Evolutionary conservation across 2,329 filamentous ascomycete species (phyloP).

Genomic region (Sordariomycetes sp.): DNA sequence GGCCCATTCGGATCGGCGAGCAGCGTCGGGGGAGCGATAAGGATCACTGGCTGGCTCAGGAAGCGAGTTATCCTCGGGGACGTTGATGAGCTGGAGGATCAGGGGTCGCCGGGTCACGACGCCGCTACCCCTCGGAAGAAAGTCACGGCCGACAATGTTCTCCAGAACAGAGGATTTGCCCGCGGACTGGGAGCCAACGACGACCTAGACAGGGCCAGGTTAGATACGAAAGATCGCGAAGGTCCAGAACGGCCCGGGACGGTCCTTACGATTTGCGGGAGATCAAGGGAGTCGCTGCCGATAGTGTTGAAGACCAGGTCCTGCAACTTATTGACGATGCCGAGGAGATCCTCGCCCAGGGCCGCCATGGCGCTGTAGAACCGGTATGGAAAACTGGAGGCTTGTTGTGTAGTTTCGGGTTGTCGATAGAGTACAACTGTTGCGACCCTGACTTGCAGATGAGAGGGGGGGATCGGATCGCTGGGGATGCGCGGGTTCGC

Average conservation of each 20-base stretch:
- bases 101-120: conserved; percentile 92
- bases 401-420: not conserved
- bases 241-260: not conserved
- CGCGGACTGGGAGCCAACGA: conserved; percentile 95
- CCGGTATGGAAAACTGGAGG: not conserved
- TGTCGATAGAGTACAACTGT: conserved; percentile 29
- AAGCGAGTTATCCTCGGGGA: conserved; percentile 64
- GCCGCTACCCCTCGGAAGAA: conserved; percentile 88
- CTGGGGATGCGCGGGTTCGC: not conserved
- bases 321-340: conserved; percentile 95
- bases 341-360: conserved; percentile 89
- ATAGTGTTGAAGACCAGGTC: conserved; percentile 99
- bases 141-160: conserved; percentile 97
- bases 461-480: not conserved
- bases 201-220: conserved; percentile 51
- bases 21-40: conserved; percentile 67
- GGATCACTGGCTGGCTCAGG: conserved; percentile 56
- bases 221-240: not conserved
- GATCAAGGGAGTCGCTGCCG: conserved; percentile 92
- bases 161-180: conserved; percentile 98
- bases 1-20: conserved; percentile 64
- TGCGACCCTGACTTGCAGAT: not conserved
- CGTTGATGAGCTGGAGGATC: conserved; percentile 96
- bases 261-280: conserved; percentile 85
- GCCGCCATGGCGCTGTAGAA: conserved; percentile 60